Evolutionary conservation across 2,329 filamentous ascomycete species (phyloP), one percentile per base, ranked within the genome.

Genomic region (Sporothrix curviconia): DNA sequence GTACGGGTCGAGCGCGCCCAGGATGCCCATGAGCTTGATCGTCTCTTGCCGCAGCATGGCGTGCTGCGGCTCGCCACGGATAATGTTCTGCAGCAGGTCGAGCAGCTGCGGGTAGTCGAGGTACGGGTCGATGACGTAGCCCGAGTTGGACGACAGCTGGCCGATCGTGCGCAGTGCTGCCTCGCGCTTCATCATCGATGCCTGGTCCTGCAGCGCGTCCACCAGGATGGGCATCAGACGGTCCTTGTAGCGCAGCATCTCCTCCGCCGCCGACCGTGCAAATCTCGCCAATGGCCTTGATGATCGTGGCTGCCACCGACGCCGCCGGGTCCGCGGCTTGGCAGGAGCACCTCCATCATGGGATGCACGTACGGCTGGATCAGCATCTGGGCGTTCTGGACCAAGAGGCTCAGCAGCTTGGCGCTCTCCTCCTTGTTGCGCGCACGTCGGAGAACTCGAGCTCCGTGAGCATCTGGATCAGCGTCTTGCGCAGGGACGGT

Each of bases 311-410:
- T 22, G 94, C 92, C 14, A 99, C 94, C 39, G 90, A 89, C 0
- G 92, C 83, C 64, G 90, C 94, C 0, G 83, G 71, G 68, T 99
- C 95, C 57, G 83, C 86, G 6, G 92, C 90, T 70, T 96, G 94
- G 94, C 2, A 99, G 76, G n/a, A 99, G 80, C 1, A 96, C 91
- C 12, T 87, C 87, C 55, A 97, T 89, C 82, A 99, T 97, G 1
- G 94, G 91, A 66, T 96, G 91, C 46, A 99, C 94, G 66, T 97
- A 97, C 3, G 94, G 92, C 70, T 92, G 92, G 69, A 99, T 95
- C 12, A 99, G 80, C 56, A 87, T 87, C 60, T 95, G 92, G 0
- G 94, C 92, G 67, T 96, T 95, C 62, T 91, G 87, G 7, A 97
- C 92, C 39, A 99, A 83, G 57, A 97, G 82, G 64, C 92, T 95